These are phyloP conservation scores for Fusarium sp. DNA, from an alignment of 2,329 filamentous ascomycete species.

Conservation along the genomic window DNA sequence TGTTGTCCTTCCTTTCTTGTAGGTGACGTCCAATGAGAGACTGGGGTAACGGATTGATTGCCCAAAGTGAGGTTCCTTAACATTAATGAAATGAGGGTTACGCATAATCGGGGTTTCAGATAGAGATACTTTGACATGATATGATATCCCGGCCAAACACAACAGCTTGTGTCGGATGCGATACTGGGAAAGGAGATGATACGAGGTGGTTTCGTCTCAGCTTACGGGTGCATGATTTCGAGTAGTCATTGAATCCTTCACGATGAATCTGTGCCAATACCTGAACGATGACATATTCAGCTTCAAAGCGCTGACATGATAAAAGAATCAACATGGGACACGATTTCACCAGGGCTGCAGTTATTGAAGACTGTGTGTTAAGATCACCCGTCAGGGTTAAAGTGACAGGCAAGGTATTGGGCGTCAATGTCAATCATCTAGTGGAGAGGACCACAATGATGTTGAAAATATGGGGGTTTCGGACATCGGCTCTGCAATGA, in stretches of 20 bases:
- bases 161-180: background rate
- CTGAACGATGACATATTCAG: background rate
- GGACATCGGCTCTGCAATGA: background rate
- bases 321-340: background rate
- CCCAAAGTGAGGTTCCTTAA: background rate
- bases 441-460: background rate
- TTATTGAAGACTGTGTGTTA: background rate
- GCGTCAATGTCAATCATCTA: background rate
- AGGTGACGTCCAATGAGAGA: background rate
- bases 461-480: background rate
- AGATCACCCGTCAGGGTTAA: conserved; percentile 22
- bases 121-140: background rate
- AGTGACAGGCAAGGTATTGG: background rate
- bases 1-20: background rate
- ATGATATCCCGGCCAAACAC: background rate
- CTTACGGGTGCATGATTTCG: conserved; percentile 8
- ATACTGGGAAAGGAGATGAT: conserved; percentile 6
- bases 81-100: background rate
- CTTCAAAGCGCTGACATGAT: background rate
- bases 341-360: background rate
- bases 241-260: background rate
- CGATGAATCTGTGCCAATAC: background rate
- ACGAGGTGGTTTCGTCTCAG: conserved; percentile 11
- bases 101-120: conserved; percentile 19
- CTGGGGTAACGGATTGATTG: background rate